A percentile compares a stretch with the other conserved stretches of the same genome.
phyloP scores from a whole-genome alignment of 2,329 filamentous ascomycete genomes.

The Pestalotiopsis sp. region DNA sequence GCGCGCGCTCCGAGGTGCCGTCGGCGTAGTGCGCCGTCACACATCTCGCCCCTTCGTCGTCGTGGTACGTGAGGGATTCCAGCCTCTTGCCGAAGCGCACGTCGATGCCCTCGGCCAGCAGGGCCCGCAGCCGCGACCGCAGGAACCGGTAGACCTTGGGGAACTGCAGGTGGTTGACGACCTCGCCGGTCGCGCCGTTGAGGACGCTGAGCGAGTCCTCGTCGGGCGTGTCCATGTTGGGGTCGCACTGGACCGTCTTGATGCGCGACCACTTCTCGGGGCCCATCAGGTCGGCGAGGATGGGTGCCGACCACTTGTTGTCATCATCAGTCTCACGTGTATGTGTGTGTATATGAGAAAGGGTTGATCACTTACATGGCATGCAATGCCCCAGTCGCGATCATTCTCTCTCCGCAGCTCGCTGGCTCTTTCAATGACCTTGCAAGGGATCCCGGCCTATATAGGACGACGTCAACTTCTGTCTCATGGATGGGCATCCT shows the following conservation, averaged over 20 bases:
- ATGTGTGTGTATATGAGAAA: too few relatives aligned
- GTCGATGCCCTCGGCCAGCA: constrained; percentile 35
- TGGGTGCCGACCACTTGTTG: constrained; percentile 20
- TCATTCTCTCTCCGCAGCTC: constrained; percentile 12
- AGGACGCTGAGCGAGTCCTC: constrained; percentile 15
- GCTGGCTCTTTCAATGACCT: constrained; percentile 23
- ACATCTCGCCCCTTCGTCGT: constrained; percentile 20
- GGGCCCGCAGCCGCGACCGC: constrained; percentile 35
- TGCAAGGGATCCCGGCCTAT: constrained; percentile 24
- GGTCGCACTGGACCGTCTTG: constrained; percentile 19
- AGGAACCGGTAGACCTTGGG: constrained; percentile 22
- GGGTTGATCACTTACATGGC: constrained; percentile 14
- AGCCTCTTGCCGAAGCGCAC: constrained; percentile 40
- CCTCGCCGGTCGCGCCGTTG: constrained; percentile 24
- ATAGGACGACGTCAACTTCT: not conserved
- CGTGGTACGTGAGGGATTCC: constrained; percentile 30
- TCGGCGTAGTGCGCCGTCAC: constrained; percentile 34
- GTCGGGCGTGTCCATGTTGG: constrained; percentile 14
- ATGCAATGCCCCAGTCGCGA: constrained; percentile 28
- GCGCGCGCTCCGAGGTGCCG: constrained; percentile 26
- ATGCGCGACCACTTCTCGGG: constrained; percentile 22
- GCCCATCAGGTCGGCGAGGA: constrained; percentile 22
- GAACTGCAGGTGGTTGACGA: constrained; percentile 15
- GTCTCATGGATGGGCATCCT: not conserved
- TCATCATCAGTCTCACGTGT: too few relatives aligned